A percentile compares a stretch with the other conserved stretches of the same genome.
Conservation (phyloP, 139 green algal species). For the Chlamydomonas incerta region DNA sequence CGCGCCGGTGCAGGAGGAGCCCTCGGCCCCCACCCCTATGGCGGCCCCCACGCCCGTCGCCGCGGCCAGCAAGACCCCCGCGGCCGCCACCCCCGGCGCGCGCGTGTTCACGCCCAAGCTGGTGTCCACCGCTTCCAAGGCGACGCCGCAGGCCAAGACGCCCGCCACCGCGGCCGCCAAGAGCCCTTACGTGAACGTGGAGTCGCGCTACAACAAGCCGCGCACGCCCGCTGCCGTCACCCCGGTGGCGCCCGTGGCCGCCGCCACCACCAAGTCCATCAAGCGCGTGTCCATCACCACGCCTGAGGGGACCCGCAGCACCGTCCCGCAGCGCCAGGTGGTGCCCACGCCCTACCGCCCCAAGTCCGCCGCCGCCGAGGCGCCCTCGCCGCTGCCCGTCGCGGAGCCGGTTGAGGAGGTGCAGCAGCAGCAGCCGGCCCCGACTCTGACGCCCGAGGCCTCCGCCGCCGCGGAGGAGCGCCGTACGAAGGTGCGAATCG, state of each 20-base stretch:
- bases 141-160: background rate
- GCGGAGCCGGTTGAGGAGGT: background rate
- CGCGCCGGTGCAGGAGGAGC: background rate
- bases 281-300: conserved; percentile 43
- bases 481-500: conserved; percentile 4
- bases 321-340: background rate
- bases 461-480: conserved; percentile 10
- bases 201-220: conserved; percentile 34
- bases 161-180: background rate
- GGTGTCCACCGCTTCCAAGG: background rate
- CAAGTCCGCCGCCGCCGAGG: background rate
- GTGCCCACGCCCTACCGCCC: conserved; percentile 28
- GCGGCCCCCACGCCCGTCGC: background rate
- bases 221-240: background rate
- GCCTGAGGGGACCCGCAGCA: conserved; percentile 4
- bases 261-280: conserved; percentile 7
- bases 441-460: background rate
- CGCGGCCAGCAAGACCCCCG: background rate
- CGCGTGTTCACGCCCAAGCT: background rate
- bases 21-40: background rate
- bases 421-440: background rate
- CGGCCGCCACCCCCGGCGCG: background rate
- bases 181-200: conserved; percentile 13
- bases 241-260: background rate
- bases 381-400: background rate